A percentile compares a stretch with the other conserved stretches of the same genome.
Conservation (phyloP, 2,329 filamentous ascomycete species). For the Fusarium pseudograminearum region DNA sequence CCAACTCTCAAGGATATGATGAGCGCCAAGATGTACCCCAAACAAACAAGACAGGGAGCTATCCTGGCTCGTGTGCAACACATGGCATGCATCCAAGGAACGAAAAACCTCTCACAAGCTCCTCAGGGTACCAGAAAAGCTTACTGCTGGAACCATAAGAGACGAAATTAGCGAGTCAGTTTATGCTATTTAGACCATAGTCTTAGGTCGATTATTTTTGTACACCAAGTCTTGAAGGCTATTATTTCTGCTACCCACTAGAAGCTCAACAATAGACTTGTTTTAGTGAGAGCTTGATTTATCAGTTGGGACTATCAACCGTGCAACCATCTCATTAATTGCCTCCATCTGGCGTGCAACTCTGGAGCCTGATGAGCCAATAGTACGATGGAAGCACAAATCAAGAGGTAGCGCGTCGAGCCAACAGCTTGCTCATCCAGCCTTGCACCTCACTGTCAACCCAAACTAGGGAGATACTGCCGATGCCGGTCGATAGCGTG, state of each 20-base stretch:
- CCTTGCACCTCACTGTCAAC: conserved; percentile 1
- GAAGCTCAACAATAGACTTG: neutral
- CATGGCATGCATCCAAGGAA: neutral
- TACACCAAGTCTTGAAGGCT: neutral
- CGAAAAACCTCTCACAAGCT: conserved; percentile 2
- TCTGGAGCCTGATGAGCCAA: conserved; percentile 1
- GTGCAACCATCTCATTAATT: neutral
- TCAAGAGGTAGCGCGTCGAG: neutral
- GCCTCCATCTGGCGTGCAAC: neutral
- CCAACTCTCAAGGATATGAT: neutral
- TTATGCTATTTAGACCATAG: neutral
- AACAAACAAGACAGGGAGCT: conserved; percentile 1
- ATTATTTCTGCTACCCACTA: neutral
- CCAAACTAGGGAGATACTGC: conserved; percentile 18
- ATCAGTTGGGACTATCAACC: neutral
- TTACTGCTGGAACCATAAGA: neutral
- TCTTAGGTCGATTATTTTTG: neutral
- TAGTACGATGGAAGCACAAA: neutral
- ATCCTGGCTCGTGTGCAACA: neutral
- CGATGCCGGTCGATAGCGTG: conserved; percentile 31
- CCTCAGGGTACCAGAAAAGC: neutral
- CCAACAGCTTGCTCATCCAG: conserved; percentile 10
- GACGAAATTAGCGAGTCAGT: neutral
- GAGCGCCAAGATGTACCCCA: neutral
- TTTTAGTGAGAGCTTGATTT: neutral